These are phyloP conservation scores for Cutaneotrichosporon sp. DNA, from an alignment of 1,284 basidiomycete species.

Conservation along the genomic window DNA sequence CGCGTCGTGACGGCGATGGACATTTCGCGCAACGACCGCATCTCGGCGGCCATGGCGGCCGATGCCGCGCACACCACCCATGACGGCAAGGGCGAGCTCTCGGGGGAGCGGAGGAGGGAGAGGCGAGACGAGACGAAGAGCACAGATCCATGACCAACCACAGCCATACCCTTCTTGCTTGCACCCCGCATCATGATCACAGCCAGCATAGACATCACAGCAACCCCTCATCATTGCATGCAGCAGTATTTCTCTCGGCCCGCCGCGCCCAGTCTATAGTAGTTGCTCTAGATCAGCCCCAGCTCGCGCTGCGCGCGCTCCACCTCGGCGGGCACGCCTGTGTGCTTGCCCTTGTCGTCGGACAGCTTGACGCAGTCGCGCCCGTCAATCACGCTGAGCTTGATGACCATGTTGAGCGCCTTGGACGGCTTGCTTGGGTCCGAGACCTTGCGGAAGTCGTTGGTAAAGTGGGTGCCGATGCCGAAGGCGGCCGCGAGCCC, in stretches of 20 bases:
- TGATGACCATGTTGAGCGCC: slow-evolving; percentile 91
- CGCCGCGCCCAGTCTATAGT: background rate
- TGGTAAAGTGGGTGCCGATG: slow-evolving; percentile 87
- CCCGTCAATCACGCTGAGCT: slow-evolving; percentile 72
- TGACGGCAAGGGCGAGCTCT: background rate
- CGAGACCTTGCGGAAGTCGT: slow-evolving; percentile 73
- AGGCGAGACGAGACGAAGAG: background rate
- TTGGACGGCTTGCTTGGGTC: slow-evolving; percentile 66
- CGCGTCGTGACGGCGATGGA: slow-evolving; percentile 1
- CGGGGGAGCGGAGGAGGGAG: background rate
- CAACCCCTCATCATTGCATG: slow-evolving; percentile 2
- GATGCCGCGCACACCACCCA: background rate
- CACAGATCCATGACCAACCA: background rate
- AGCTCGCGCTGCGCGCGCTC: slow-evolving; percentile 42
- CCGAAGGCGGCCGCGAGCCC: slow-evolving; percentile 81
- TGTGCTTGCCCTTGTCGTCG: slow-evolving; percentile 76
- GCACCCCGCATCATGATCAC: slow-evolving; percentile 1
- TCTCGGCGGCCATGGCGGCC: background rate
- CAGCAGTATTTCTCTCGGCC: background rate
- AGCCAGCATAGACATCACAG: slow-evolving; percentile 1
- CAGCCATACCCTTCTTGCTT: background rate
- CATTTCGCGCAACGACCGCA: slow-evolving; percentile 1
- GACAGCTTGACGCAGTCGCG: slow-evolving; percentile 79
- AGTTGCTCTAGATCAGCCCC: slow-evolving; percentile 21
- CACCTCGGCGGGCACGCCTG: slow-evolving; percentile 48